These are phyloP conservation scores for Rhodamnia rubescens DNA, from an alignment of 345 rosid genomes.

Conservation along the genomic window DNA sequence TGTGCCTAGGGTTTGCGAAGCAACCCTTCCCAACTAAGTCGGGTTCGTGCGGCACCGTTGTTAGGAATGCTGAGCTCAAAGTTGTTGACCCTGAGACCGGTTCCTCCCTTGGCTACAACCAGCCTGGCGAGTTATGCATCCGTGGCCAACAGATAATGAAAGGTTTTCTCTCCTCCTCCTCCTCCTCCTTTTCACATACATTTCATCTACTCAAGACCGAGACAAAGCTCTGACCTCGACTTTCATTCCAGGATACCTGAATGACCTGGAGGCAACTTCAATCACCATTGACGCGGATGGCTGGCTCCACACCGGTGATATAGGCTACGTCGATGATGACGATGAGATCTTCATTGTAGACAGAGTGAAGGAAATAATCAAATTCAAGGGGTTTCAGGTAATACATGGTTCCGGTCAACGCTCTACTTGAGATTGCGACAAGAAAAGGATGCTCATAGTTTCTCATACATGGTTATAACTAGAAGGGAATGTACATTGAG, in stretches of 20 bases:
- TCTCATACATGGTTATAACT: not conserved
- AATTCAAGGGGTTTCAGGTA: constrained; percentile 90
- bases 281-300: constrained; percentile 67
- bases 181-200: not conserved
- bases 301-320: constrained; percentile 92
- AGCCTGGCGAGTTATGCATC: constrained; percentile 88
- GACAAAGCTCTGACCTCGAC: not conserved
- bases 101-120: constrained; percentile 50
- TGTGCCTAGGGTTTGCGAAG: constrained; percentile 80
- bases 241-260: constrained; percentile 44
- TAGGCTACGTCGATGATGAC: constrained; percentile 78
- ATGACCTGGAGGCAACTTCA: constrained; percentile 56
- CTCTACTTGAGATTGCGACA: not conserved
- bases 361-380: constrained; percentile 80
- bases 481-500: not conserved
- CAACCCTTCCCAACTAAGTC: constrained; percentile 79
- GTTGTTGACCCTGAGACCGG: constrained; percentile 77
- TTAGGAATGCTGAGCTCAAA: constrained; percentile 83
- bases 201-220: not conserved
- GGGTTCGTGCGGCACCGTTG: constrained; percentile 90
- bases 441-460: not conserved
- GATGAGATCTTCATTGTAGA: constrained; percentile 79
- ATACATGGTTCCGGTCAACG: not conserved
- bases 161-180: constrained; percentile 21
- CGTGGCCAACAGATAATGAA: constrained; percentile 90